Conservation (phyloP, 495 filamentous ascomycete species). For the Tricharina praecox region DNA sequence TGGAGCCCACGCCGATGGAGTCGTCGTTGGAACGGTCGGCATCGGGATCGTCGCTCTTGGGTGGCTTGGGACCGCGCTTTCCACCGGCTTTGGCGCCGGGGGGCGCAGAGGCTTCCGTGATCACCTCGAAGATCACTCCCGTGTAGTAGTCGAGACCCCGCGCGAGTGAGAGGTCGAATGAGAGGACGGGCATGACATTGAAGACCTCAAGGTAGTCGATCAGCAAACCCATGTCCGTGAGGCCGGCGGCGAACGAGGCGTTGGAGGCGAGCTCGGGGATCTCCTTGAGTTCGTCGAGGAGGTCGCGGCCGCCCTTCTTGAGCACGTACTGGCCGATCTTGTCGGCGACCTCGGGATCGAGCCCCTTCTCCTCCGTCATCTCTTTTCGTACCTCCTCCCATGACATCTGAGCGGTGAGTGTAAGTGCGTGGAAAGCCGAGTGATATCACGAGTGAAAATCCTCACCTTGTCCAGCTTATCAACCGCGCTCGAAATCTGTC, state of each 20-base stretch:
- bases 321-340: slow-evolving; percentile 69
- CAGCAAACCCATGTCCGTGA: slow-evolving; percentile 66
- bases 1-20: slow-evolving; percentile 64
- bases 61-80: slow-evolving; percentile 36
- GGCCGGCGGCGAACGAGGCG: slow-evolving; percentile 52
- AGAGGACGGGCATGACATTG: slow-evolving; percentile 42
- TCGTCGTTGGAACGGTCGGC: slow-evolving; percentile 74
- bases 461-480: slow-evolving; percentile 91
- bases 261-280: slow-evolving; percentile 51
- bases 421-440: neutral
- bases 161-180: slow-evolving; percentile 31
- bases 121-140: slow-evolving; percentile 80
- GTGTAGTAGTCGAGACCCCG: slow-evolving; percentile 78
- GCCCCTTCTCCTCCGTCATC: slow-evolving; percentile 84
- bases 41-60: slow-evolving; percentile 42
- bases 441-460: no score
- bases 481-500: slow-evolving; percentile 74
- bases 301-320: slow-evolving; percentile 45
- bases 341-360: slow-evolving; percentile 56
- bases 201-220: slow-evolving; percentile 70
- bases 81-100: slow-evolving; percentile 29
- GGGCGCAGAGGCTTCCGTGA: slow-evolving; percentile 69
- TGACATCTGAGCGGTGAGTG: slow-evolving; percentile 29
- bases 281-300: slow-evolving; percentile 46
- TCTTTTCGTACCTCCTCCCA: slow-evolving; percentile 83